Evolutionary conservation across 129 eudicot species (phyloP).

Genomic region (Cynara cardunculus): DNA sequence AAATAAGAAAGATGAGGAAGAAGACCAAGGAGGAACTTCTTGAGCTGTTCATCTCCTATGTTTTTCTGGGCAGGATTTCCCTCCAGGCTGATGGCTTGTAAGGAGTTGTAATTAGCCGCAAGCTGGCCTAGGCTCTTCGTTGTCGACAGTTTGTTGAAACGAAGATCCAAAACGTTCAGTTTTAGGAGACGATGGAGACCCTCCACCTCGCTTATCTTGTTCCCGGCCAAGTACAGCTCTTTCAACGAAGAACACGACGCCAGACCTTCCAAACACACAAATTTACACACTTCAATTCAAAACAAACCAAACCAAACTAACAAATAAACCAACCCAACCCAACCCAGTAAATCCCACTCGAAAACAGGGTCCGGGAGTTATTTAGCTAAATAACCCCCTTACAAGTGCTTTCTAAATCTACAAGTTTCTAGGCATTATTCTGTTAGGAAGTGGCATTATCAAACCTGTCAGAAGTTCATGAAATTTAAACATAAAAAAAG

Average conservation of each 20-base stretch:
- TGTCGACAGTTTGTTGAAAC: conserved; percentile 95
- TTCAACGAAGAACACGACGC: conserved; percentile 84
- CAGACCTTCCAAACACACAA: conserved; percentile 49
- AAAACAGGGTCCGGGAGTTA: not conserved
- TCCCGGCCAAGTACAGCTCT: conserved; percentile 89
- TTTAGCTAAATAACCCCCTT: not conserved
- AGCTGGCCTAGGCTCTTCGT: conserved; percentile 89
- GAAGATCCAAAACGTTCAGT: conserved; percentile 75
- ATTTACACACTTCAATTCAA: not conserved
- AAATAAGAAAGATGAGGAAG: conserved; percentile 78
- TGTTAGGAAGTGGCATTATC: not conserved
- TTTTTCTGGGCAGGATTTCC: conserved; percentile 97
- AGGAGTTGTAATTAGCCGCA: conserved; percentile 87
- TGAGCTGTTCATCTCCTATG: conserved; percentile 89
- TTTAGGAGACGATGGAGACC: conserved; percentile 95
- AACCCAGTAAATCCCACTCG: not conserved
- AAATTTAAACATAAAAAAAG: no score
- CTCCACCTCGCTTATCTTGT: conserved; percentile 93
- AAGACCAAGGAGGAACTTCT: conserved; percentile 68
- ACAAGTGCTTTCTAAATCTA: not conserved
- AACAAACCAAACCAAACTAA: not conserved
- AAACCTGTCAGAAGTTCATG: not conserved
- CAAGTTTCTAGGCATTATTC: not conserved
- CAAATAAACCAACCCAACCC: not conserved
- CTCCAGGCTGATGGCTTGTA: conserved; percentile 93